Conservation (phyloP, 208 protist species). For the Crithidia expoeki region DNA sequence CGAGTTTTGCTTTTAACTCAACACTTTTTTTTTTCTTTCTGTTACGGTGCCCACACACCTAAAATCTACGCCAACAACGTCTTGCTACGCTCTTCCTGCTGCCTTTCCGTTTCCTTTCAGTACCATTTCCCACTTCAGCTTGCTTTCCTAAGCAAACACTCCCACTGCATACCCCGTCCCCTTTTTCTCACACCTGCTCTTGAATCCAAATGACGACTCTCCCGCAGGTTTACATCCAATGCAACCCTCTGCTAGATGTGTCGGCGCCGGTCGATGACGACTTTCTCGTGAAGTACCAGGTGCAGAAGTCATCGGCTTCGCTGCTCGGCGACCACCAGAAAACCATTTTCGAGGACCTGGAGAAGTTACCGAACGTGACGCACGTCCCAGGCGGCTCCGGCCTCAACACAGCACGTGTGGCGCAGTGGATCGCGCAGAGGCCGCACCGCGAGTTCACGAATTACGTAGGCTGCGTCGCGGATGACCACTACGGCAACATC, state of each 20-base stretch:
- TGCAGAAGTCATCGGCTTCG: slow-evolving; percentile 88
- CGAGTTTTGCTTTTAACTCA: background rate
- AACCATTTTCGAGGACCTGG: slow-evolving; percentile 91
- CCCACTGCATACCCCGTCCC: too few relatives aligned
- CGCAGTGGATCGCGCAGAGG: slow-evolving; percentile 90
- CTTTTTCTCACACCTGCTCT: too few relatives aligned
- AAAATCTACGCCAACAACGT: too few relatives aligned
- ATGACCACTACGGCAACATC: slow-evolving; percentile 94
- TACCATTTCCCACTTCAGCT: too few relatives aligned
- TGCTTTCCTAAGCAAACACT: too few relatives aligned
- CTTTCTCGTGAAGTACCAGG: slow-evolving; percentile 94
- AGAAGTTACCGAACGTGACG: slow-evolving; percentile 70
- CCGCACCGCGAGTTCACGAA: slow-evolving; percentile 47
- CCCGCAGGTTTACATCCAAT: slow-evolving; percentile 77
- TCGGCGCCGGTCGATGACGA: slow-evolving; percentile 91
- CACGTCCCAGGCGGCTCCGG: slow-evolving; percentile 98
- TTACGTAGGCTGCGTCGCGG: slow-evolving; percentile 95
- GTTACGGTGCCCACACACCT: background rate
- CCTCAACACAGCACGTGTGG: slow-evolving; percentile 97
- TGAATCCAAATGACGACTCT: slow-evolving; percentile 23
- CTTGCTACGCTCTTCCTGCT: too few relatives aligned
- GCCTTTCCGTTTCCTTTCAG: too few relatives aligned
- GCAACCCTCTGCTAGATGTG: slow-evolving; percentile 99
- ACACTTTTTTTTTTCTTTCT: background rate
- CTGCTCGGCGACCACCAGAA: slow-evolving; percentile 95